Evolutionary conservation across 495 filamentous ascomycete species (phyloP).

Genomic region (Aspergillus cavernicola): DNA sequence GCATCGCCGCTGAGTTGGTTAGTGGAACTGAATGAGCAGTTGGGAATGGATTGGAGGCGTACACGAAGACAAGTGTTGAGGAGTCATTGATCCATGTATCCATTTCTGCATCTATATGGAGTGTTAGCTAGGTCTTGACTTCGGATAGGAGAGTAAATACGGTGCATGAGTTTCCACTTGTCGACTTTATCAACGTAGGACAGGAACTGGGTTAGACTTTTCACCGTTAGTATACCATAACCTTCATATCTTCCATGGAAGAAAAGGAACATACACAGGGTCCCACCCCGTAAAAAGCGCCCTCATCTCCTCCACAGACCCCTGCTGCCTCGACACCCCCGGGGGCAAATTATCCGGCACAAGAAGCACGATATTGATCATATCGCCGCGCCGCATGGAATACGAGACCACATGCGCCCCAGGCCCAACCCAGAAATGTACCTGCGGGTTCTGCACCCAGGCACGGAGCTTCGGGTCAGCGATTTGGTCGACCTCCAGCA

Average conservation of each 20-base stretch:
- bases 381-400: constrained; percentile 54
- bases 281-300: constrained; percentile 59
- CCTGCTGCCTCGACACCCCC: constrained; percentile 48
- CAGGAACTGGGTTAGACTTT: constrained; percentile 33
- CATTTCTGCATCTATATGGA: constrained; percentile 31
- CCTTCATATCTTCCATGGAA: too few relatives aligned
- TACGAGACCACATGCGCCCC: constrained; percentile 63
- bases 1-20: constrained; percentile 48
- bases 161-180: constrained; percentile 67
- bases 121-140: too few relatives aligned
- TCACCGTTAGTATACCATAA: background rate
- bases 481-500: constrained; percentile 47
- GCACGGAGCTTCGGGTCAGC: constrained; percentile 46
- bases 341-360: constrained; percentile 65
- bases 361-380: constrained; percentile 67
- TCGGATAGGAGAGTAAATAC: constrained; percentile 23
- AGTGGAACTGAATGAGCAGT: background rate
- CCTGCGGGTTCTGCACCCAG: constrained; percentile 51
- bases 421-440: constrained; percentile 71
- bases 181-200: constrained; percentile 33
- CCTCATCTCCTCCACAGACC: constrained; percentile 64
- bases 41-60: background rate
- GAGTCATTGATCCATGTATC: constrained; percentile 34
- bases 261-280: constrained; percentile 30
- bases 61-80: constrained; percentile 38